Evolutionary conservation across 1,284 basidiomycete genomes (phyloP).

Genomic region (Pseudozyma sp.): DNA sequence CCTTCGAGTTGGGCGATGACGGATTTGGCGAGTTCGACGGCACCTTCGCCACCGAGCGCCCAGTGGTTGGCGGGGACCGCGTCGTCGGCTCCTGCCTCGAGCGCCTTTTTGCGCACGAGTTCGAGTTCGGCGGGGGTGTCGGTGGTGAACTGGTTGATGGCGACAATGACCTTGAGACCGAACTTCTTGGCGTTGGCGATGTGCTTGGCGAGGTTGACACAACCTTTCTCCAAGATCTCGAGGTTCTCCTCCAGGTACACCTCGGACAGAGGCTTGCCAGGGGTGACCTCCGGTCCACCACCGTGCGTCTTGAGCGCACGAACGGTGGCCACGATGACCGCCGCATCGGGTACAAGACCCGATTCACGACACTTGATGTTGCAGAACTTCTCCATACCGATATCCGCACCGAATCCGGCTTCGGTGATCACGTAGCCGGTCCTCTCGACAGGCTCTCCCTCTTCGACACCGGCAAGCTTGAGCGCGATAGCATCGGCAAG

Average conservation of each 20-base stretch:
- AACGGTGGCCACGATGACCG: constrained; percentile 95
- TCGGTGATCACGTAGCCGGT: constrained; percentile 97
- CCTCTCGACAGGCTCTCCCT: constrained; percentile 82
- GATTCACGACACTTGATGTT: constrained; percentile 98
- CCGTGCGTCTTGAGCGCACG: constrained; percentile 99
- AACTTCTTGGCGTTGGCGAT: constrained; percentile 96
- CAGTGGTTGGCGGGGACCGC: constrained; percentile 95
- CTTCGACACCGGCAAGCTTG: constrained; percentile 95
- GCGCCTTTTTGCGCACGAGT: constrained; percentile 82
- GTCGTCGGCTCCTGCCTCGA: constrained; percentile 89
- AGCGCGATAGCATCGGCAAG: constrained; percentile 94
- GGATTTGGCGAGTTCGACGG: constrained; percentile 61
- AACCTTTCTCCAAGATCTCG: constrained; percentile 88
- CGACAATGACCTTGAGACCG: constrained; percentile 95
- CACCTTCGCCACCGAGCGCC: constrained; percentile 65
- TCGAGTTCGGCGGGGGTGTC: constrained; percentile 91
- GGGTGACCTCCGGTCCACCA: constrained; percentile 95
- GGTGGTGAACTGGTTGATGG: constrained; percentile 91
- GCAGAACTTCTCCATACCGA: constrained; percentile 89
- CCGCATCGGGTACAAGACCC: constrained; percentile 91
- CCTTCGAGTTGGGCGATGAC: constrained; percentile 63
- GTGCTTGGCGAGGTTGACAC: constrained; percentile 91
- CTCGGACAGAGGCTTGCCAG: constrained; percentile 91
- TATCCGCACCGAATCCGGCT: constrained; percentile 98
- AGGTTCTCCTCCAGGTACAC: constrained; percentile 96